Evolutionary conservation across 2,329 filamentous ascomycete species (phyloP), one percentile per base, ranked within the genome.

Genomic region (Cadophora sp.): DNA sequence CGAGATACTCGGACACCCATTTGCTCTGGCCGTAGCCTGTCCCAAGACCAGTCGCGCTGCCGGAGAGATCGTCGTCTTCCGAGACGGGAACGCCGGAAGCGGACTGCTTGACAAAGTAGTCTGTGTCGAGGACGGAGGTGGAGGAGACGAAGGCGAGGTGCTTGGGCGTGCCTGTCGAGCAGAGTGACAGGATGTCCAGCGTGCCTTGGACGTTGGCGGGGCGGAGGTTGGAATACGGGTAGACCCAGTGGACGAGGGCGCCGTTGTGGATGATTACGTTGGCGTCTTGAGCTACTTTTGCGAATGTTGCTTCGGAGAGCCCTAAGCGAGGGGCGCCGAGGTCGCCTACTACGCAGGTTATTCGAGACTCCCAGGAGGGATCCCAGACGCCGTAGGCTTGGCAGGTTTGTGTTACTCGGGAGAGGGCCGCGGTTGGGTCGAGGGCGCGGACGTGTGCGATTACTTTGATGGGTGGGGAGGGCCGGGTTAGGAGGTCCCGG

Each of bases 11-110:
- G 8, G 83, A 82, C 46, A 84, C 92, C 94, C 94, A 97, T 81
- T 98, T 97, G 72, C 88, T 89, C 79, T 97, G 94, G 2, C 95
- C 94, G 75, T 97, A 97, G 5, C 95, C 94, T 0, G 92, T 97
- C 48, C 89, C 89, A 1, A 97, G 87, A 37, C 92, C 92, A 63
- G 83, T 89, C 48, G 89, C 85, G 75, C 92, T 94, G 64, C 94
- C 93, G 73, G 87, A 83, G 70, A 97, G 84, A 72, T 95, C 89
- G 77, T 97, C 94, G 0, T 84, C 84, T 79, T 97, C 95, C 24
- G 85, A 83, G 19, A 97, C 86, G 14, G 88, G 87, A 24, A 83
- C 83, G 8, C 87, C 88, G 11, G 91, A 82, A 66, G 90, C 83
- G 0, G 93, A 96, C 48, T 94, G 85, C 59, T 91, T 82, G 65